Evolutionary conservation across 1,139 yeast genomes (phyloP), one percentile per base, ranked within the genome.

Genomic region (Blastobotrys apis): DNA sequence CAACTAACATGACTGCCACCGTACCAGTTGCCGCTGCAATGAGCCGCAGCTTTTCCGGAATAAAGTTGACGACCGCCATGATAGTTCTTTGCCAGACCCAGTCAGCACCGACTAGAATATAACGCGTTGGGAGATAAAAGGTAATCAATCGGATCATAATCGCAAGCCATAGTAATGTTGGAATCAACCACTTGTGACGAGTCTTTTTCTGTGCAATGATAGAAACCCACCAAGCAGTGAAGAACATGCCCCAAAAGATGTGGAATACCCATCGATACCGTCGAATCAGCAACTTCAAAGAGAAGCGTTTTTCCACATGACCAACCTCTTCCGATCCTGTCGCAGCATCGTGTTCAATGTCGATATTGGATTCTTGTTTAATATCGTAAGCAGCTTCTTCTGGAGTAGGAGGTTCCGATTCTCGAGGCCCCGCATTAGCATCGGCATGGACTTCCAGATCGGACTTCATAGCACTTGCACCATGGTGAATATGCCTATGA

Each of bases 181-280:
- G 85, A 55, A 80, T 77, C 56, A 80, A 72, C 84, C 85, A 80
- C 53, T 72, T 57, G 54, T 63, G 76, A 53, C 84, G 68, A 42
- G 73, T 75, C 52, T 70, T 69, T 4, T 71, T 60, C 58, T 78
- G 84, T 46, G 72, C 74, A 23, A 80, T 47, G 44, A 80, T 76
- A 12, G 82, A 73, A 31, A 79, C 59, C 84, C 84, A 80, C 84
- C 84, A 80, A 3, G 80, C 72, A 4, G 84, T 78, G 68, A 79
- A 78, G 53, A 80, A 75, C 19, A 54, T 41, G 5, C 63, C 67
- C 44, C 63, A 45, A 35, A 65, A 54, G 8, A 64, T 31, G 40
- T 58, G 64, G 23, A 56, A 19, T 9, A 52, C 52, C 60, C 63
- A 56, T 37, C 57, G 53, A 51, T 58, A 44, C 27, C 48, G 37